Evolutionary conservation across 805 yeast genomes (phyloP).

Genomic region (Barnettozyma californica): DNA sequence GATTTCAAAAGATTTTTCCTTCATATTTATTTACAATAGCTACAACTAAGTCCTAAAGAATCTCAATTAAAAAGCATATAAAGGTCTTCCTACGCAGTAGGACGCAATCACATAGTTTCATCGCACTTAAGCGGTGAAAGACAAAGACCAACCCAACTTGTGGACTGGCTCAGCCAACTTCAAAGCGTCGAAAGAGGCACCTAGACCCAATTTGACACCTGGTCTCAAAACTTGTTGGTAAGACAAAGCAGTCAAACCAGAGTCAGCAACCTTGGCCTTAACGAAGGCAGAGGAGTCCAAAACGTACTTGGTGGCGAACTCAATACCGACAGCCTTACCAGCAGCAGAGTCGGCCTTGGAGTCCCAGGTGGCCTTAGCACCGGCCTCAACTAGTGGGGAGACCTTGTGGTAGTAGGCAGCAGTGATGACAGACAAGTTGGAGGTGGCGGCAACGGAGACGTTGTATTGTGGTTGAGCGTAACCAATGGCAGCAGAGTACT

Average conservation of each 20-base stretch:
- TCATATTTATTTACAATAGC: too few species aligned
- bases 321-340: constrained; percentile 79
- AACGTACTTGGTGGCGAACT: constrained; percentile 91
- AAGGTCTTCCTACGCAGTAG: not conserved
- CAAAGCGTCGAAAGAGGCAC: constrained; percentile 94
- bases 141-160: constrained; percentile 92
- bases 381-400: constrained; percentile 87
- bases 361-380: constrained; percentile 97
- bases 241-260: constrained; percentile 89
- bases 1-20: too few species aligned
- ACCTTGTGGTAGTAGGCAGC: constrained; percentile 98
- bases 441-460: constrained; percentile 70
- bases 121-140: constrained; percentile 72
- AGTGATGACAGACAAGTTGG: constrained; percentile 82
- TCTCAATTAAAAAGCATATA: not conserved
- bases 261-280: constrained; percentile 95
- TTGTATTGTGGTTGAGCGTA: constrained; percentile 86
- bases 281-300: constrained; percentile 85
- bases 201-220: constrained; percentile 94
- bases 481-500: constrained; percentile 90
- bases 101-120: not conserved
- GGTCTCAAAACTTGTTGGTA: constrained; percentile 94
- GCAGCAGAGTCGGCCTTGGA: constrained; percentile 63
- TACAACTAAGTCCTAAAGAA: not conserved
- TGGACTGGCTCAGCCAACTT: constrained; percentile 95